Evolutionary conservation across 2,329 filamentous ascomycete species (phyloP).

Genomic region (Rhynchosporium agropyri): DNA sequence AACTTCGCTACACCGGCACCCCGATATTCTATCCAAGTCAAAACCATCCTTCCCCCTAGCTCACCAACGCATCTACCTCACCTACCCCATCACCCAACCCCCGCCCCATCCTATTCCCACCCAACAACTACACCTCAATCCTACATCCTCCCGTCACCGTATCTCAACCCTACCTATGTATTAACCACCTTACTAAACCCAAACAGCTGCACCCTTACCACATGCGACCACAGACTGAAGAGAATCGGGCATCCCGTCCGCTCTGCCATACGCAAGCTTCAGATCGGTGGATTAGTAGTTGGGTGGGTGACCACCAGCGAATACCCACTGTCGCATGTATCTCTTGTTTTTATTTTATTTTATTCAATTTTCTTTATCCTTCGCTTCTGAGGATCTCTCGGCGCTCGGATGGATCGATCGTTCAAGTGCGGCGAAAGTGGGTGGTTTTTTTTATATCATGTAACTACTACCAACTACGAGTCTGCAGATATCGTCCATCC

Average conservation of each 20-base stretch:
- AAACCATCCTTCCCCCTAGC: background rate
- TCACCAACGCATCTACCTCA: background rate
- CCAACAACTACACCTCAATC: no score
- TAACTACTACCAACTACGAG: no score
- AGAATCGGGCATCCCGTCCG: slow-evolving; percentile 12
- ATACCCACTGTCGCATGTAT: slow-evolving; percentile 11
- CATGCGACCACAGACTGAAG: slow-evolving; percentile 13
- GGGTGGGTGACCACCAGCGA: slow-evolving; percentile 16
- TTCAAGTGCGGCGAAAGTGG: no score
- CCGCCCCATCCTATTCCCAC: background rate
- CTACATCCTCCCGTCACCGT: background rate
- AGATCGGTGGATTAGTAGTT: slow-evolving; percentile 15
- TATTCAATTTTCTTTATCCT: background rate
- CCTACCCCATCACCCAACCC: background rate
- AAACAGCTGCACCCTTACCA: background rate
- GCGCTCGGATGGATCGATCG: no score
- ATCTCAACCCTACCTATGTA: background rate
- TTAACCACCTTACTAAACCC: background rate
- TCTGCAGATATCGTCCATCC: no score
- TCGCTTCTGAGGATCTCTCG: no score
- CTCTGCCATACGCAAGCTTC: slow-evolving; percentile 12
- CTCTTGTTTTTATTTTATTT: background rate
- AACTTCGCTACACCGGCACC: no score
- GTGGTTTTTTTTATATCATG: no score
- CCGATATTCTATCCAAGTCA: background rate